Evolutionary conservation across 257 asterid species (phyloP), one percentile per base, ranked within the genome.

Genomic region (Nicotiana benthamiana): DNA sequence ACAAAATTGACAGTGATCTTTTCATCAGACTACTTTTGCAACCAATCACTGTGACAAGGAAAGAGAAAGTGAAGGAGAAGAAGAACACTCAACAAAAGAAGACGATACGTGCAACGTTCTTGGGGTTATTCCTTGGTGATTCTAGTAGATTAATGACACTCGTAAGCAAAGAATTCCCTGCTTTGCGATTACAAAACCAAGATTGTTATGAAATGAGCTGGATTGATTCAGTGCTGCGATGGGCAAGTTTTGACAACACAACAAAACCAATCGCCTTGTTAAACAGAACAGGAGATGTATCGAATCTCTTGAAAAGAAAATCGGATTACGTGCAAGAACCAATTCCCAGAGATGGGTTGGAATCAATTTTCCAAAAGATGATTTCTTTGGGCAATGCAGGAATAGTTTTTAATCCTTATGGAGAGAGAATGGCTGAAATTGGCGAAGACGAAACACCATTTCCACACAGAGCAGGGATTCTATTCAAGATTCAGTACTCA

Each of bases 171-270:
- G 77, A 43, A 4, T 84, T 92, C 34, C 93, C 97, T 0, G 88
- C 86, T 70, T 2, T 92, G 60, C 89, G 83, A 81, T 63, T 90
- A 43, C 48, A 62, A n/a, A 80, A 68, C 81, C 20, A 77, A 1
- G 88, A 90, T 11, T 90, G 93, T 20, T 22, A 15, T 4, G 88
- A 90, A 75, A 92, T 86, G 93, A 87, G 87, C 9, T 92, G 94
- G 97, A 79, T 82, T 3, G 86, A 90, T 30, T 89, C 94, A 1
- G 89, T 87, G 6, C 85, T 92, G 10, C 89, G 24, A 84, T 92
- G 90, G 89, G 75, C 91, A 1, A 78, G 83, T 36, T 82, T 87
- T 75, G 74, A 88, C 3, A 18, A 63, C 0, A 89, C 89, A 26
- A 89, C 93, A 4, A 86, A 89, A 0, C 81, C 79, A 0, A 54